Base-by-base conservation (phyloP, 805 yeast species). In the Lipomyces sp. region DNA sequence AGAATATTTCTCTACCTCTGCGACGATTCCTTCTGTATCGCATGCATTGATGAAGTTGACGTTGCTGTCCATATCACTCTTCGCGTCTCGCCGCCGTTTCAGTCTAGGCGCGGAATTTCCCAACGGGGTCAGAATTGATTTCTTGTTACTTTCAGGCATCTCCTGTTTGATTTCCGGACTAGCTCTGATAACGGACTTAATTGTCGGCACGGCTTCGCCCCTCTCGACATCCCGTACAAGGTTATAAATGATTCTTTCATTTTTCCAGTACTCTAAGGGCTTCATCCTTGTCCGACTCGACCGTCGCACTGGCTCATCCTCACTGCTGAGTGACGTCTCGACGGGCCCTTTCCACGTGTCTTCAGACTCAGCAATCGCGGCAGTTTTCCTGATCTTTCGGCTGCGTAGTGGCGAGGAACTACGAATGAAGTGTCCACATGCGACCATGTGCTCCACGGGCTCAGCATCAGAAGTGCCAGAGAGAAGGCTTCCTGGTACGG, bases 251-350 rank as follows among this genome's bases (percentile, higher is more conserved):
- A 89, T 84, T 67, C 86, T 80, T 76, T 91, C 97, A 73, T 90
- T 90, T 75, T 89, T 84, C 97, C 97, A 91, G 75, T 83, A 90
- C 1, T 90, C 92, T 69, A 92, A 78, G 0, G 96, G 94, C 2
- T 87, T 37, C n/a, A 60, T 51, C 34, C 59, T 39, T 10, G 48
- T 24, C 29, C 63, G 58, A 15, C 18, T 15, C 8, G 63, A 60
- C 32, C 59, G 33, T 15, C 59, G 42, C 33, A 18, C 35, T 15
- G 24, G 24, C 48, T 42, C 48, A 13, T n/a, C 48, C 29, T 42
- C 48, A 24, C 24, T 15, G 48, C n/a, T 42, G 24, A n/a, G 10
- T 5, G 48, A 3, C 8, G 5, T 42, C 48, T 42, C n/a, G 24
- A 42, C 29, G 2, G 48, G 48, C n/a, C 24, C 15, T 42, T 15